Percentiles rank a stretch among this genome's conserved stretches.
phyloP scores from a whole-genome alignment of 1,139 yeast genomes.

The Nakaseomyces glabratus region DNA sequence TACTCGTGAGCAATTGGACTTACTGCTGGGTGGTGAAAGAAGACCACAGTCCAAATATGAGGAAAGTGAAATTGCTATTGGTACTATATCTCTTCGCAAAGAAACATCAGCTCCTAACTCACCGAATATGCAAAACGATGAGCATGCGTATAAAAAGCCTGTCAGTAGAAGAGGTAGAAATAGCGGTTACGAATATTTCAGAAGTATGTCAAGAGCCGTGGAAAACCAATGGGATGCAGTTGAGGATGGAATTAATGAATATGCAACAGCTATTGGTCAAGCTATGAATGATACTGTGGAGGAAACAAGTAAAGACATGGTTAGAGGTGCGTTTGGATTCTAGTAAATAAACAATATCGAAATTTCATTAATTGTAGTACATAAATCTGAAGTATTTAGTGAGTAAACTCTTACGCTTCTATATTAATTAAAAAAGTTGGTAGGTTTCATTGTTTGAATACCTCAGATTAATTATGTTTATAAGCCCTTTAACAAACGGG shows the following conservation, averaged over 20 bases:
- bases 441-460: too few species aligned
- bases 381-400: too few species aligned
- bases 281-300: slow-evolving; percentile 45
- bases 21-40: slow-evolving; percentile 52
- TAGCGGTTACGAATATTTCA: slow-evolving; percentile 34
- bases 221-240: slow-evolving; percentile 46
- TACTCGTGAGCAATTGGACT: slow-evolving; percentile 48
- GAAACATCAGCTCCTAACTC: slow-evolving; percentile 14
- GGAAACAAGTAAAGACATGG: slow-evolving; percentile 42
- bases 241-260: slow-evolving; percentile 50
- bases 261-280: slow-evolving; percentile 49
- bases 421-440: too few species aligned
- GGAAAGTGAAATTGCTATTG: slow-evolving; percentile 50
- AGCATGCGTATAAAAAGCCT: slow-evolving; percentile 43
- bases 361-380: too few species aligned
- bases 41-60: slow-evolving; percentile 45
- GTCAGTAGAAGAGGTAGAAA: slow-evolving; percentile 29
- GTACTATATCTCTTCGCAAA: slow-evolving; percentile 38
- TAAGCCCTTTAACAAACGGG: slow-evolving; percentile 51
- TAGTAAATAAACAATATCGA: too few species aligned
- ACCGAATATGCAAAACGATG: slow-evolving; percentile 11
- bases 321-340: slow-evolving; percentile 48
- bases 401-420: too few species aligned
- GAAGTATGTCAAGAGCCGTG: slow-evolving; percentile 38
- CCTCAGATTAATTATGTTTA: too few species aligned